These are phyloP conservation scores for Dictyostelium brefeldianum DNA, from an alignment of 78 protist genomes.

Conservation along the genomic window DNA sequence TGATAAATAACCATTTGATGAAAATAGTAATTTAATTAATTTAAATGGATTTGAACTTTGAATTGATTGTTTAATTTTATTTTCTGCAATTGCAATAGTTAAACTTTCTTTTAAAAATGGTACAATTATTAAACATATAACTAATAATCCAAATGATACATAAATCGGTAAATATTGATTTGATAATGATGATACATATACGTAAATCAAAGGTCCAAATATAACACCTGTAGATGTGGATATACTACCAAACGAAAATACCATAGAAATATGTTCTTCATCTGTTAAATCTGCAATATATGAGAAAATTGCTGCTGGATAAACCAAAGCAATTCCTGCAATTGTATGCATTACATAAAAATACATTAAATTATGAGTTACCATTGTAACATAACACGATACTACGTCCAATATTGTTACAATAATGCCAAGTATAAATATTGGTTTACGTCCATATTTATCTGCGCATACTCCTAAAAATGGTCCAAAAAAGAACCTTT, in stretches of 20 bases:
- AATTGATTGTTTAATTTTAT: background rate
- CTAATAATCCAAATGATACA: background rate
- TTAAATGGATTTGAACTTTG: conserved; percentile 6
- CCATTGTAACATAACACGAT: background rate
- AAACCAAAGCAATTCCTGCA: background rate
- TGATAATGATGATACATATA: background rate
- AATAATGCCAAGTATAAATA: too few relatives aligned
- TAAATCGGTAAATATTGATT: background rate
- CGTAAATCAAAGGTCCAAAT: background rate
- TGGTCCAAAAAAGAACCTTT: too few relatives aligned
- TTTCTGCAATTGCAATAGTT: background rate
- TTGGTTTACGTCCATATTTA: too few relatives aligned
- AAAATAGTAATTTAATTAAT: background rate
- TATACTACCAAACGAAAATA: background rate
- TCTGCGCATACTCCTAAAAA: too few relatives aligned
- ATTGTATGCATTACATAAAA: background rate
- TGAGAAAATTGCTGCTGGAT: background rate
- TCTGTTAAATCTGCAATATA: background rate
- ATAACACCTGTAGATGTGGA: background rate
- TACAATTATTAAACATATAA: background rate
- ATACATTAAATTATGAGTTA: background rate
- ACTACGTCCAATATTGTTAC: background rate
- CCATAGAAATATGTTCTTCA: background rate
- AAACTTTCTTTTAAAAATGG: background rate
- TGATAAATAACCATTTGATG: background rate